Evolutionary conservation across 1,139 yeast genomes (phyloP).

Genomic region (Pichia sp.): DNA sequence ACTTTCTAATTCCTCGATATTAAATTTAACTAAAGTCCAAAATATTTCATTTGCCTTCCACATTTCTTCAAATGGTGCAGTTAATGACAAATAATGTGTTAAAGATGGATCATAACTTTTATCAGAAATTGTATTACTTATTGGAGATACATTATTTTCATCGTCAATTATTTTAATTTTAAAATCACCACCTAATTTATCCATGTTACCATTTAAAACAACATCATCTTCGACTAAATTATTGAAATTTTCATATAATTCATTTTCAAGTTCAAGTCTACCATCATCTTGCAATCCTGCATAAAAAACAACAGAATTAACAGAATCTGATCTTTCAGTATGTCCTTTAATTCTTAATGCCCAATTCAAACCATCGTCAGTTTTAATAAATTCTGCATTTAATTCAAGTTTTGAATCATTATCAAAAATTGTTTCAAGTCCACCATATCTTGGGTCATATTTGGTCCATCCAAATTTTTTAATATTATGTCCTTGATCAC

Average conservation of each 20-base stretch:
- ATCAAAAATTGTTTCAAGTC: constrained; percentile 71
- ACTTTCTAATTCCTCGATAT: constrained; percentile 42
- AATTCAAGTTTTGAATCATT: constrained; percentile 55
- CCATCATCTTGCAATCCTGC: constrained; percentile 63
- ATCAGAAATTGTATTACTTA: constrained; percentile 27
- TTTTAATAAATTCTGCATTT: constrained; percentile 70
- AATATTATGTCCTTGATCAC: constrained; percentile 70
- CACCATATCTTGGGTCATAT: constrained; percentile 87
- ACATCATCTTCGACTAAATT: constrained; percentile 29
- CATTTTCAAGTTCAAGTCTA: constrained; percentile 25
- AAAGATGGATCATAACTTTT: constrained; percentile 45
- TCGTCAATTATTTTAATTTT: constrained; percentile 46
- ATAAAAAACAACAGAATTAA: constrained; percentile 70
- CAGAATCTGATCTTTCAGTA: constrained; percentile 45
- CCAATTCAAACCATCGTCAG: constrained; percentile 66
- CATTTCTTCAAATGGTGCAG: constrained; percentile 62
- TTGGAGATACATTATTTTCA: constrained; percentile 39
- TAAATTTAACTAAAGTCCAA: constrained; percentile 62
- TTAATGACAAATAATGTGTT: constrained; percentile 62
- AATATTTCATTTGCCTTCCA: constrained; percentile 84
- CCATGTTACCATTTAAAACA: constrained; percentile 47
- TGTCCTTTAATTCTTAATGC: constrained; percentile 60
- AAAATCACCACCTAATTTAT: constrained; percentile 49
- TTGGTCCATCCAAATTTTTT: constrained; percentile 77
- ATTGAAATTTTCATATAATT: constrained; percentile 15